Conservation (phyloP, 1,284 basidiomycete genomes). For the Ceratobasidium sp. region DNA sequence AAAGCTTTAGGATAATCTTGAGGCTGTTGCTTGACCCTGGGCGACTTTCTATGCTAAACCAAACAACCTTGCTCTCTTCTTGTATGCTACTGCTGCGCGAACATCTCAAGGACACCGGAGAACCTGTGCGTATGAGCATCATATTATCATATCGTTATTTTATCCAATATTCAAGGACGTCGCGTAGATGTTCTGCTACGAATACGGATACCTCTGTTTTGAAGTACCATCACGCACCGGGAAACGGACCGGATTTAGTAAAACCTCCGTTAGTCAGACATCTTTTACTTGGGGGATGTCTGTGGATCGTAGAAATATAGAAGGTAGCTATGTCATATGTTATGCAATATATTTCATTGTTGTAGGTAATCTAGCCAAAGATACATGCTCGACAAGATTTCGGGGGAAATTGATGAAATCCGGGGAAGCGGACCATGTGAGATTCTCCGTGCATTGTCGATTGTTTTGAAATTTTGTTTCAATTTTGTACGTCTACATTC, state of each 20-base stretch:
- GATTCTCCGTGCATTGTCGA: too few species aligned
- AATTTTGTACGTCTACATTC: too few species aligned
- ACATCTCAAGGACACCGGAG: conserved; percentile 2
- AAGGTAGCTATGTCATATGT: too few species aligned
- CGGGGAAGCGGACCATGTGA: too few species aligned
- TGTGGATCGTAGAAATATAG: neutral
- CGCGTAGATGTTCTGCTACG: neutral
- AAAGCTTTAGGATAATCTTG: neutral
- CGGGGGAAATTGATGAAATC: too few species aligned
- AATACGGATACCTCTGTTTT: neutral
- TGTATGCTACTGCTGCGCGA: neutral
- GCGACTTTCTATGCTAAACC: neutral
- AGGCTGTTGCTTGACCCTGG: neutral
- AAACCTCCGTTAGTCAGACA: too few species aligned
- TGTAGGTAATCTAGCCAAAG: too few species aligned
- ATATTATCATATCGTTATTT: neutral
- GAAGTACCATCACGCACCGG: too few species aligned
- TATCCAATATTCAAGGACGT: neutral
- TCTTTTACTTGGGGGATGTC: neutral
- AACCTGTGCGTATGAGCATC: neutral
- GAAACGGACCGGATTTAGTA: too few species aligned
- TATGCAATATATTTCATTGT: too few species aligned
- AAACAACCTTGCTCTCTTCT: conserved; percentile 1
- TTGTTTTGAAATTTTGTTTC: too few species aligned
- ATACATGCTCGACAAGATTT: too few species aligned